Evolutionary conservation across 257 asterid species (phyloP).

Genomic region (Plantago elongata): DNA sequence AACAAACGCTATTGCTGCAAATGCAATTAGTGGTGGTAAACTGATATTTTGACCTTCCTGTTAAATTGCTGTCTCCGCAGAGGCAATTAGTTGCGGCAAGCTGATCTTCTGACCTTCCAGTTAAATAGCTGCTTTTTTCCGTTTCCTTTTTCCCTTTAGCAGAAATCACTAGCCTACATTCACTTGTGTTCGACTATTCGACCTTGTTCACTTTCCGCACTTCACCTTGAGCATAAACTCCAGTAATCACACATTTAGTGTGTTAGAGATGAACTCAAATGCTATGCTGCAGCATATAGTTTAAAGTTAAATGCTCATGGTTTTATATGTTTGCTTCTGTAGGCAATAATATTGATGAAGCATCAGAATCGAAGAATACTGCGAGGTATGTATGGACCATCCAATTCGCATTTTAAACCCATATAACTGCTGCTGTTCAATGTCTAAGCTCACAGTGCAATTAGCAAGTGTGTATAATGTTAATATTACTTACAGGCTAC

Average conservation of each 20-base stretch:
- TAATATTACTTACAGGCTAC: neutral
- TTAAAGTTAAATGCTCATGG: slow-evolving; percentile 1
- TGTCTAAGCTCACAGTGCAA: neutral
- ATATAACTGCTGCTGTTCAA: neutral
- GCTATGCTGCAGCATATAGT: neutral
- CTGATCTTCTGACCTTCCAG: too few species aligned
- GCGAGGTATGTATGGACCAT: slow-evolving; percentile 33
- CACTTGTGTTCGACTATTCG: neutral
- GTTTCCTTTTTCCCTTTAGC: too few species aligned
- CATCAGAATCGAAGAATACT: slow-evolving; percentile 27
- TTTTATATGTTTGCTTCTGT: slow-evolving; percentile 17
- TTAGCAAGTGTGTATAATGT: neutral
- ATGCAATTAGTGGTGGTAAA: too few species aligned
- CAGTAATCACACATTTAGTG: neutral
- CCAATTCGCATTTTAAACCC: slow-evolving; percentile 1
- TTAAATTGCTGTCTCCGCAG: too few species aligned
- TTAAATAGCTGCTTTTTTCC: neutral
- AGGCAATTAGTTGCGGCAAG: too few species aligned
- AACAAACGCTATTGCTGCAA: too few species aligned
- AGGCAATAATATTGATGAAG: slow-evolving; percentile 45
- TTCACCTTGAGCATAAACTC: neutral
- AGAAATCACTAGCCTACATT: neutral
- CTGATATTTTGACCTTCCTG: too few species aligned
- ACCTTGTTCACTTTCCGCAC: neutral
- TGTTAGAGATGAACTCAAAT: neutral